These are phyloP conservation scores for Elasticomyces elasticus DNA, from an alignment of 495 filamentous ascomycete species.

Conservation along the genomic window DNA sequence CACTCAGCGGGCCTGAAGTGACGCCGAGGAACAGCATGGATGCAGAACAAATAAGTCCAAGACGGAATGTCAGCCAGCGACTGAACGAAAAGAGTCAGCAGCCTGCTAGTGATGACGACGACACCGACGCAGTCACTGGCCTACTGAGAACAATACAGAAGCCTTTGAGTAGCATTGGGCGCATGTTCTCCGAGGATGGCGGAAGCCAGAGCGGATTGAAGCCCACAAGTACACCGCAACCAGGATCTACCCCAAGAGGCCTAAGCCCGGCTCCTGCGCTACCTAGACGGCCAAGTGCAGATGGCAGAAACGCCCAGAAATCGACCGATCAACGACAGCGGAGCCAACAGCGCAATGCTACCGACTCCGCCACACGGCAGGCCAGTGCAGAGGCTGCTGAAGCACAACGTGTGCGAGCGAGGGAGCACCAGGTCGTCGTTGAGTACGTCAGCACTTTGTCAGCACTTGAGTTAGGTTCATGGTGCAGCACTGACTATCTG, in stretches of 20 bases:
- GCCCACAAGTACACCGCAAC: constrained; percentile 49
- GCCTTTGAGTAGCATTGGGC: constrained; percentile 87
- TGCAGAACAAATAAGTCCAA: constrained; percentile 42
- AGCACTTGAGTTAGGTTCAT: neutral
- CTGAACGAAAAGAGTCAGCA: constrained; percentile 32
- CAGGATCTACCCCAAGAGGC: constrained; percentile 44
- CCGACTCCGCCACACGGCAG: constrained; percentile 88
- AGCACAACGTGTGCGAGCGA: constrained; percentile 70
- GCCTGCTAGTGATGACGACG: constrained; percentile 44
- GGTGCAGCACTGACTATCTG: constrained; percentile 1
- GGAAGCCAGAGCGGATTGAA: constrained; percentile 24
- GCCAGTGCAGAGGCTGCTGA: constrained; percentile 88
- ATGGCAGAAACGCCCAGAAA: constrained; percentile 29
- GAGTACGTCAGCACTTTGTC: constrained; percentile 39
- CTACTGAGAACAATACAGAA: constrained; percentile 84
- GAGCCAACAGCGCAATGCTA: constrained; percentile 51
- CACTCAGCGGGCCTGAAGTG: constrained; percentile 43
- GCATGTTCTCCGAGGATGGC: constrained; percentile 84
- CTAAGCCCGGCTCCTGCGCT: constrained; percentile 45
- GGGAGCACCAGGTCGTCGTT: constrained; percentile 82
- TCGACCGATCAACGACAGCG: constrained; percentile 19
- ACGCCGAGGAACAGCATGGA: constrained; percentile 48
- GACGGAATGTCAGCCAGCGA: constrained; percentile 33
- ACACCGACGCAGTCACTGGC: constrained; percentile 72
- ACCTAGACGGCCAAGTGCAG: constrained; percentile 35